Percentiles rank a stretch among this genome's conserved stretches.
These are phyloP conservation scores for Iris pallida DNA, from an alignment of 116 monocot species.

Conservation along the genomic window DNA sequence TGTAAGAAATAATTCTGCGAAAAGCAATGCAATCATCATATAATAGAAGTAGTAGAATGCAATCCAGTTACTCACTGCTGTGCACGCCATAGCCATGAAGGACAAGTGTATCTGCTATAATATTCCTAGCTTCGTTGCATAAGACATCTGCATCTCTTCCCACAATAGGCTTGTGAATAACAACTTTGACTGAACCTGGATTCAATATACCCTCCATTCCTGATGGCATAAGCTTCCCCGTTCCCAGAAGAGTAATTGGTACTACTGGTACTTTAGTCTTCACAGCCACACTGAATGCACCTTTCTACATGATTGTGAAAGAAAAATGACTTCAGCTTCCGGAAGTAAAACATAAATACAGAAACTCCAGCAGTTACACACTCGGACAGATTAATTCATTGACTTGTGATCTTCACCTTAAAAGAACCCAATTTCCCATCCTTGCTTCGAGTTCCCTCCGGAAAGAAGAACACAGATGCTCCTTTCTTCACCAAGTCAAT, in stretches of 20 bases:
- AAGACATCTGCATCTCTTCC: slow-evolving; percentile 65
- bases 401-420: slow-evolving; percentile 45
- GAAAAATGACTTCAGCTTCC: background rate
- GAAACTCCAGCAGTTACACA: background rate
- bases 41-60: background rate
- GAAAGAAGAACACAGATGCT: slow-evolving; percentile 93
- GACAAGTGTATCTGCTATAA: slow-evolving; percentile 57
- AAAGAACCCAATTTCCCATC: slow-evolving; percentile 86
- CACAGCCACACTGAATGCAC: slow-evolving; percentile 79
- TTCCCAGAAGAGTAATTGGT: slow-evolving; percentile 76
- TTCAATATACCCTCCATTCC: slow-evolving; percentile 69
- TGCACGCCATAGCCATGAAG: slow-evolving; percentile 67
- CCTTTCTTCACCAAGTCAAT: slow-evolving; percentile 79
- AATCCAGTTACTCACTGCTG: slow-evolving; percentile 11
- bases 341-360: too few species aligned
- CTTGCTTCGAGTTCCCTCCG: slow-evolving; percentile 85
- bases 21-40: too few species aligned
- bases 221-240: slow-evolving; percentile 73
- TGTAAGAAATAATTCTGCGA: too few species aligned
- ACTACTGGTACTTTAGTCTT: slow-evolving; percentile 84
- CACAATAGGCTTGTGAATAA: slow-evolving; percentile 72
- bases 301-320: slow-evolving; percentile 54
- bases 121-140: slow-evolving; percentile 52
- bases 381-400: background rate
- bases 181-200: slow-evolving; percentile 64